These are phyloP conservation scores for Kwoniella europaea DNA, from an alignment of 768 basidiomycete species.

Conservation along the genomic window DNA sequence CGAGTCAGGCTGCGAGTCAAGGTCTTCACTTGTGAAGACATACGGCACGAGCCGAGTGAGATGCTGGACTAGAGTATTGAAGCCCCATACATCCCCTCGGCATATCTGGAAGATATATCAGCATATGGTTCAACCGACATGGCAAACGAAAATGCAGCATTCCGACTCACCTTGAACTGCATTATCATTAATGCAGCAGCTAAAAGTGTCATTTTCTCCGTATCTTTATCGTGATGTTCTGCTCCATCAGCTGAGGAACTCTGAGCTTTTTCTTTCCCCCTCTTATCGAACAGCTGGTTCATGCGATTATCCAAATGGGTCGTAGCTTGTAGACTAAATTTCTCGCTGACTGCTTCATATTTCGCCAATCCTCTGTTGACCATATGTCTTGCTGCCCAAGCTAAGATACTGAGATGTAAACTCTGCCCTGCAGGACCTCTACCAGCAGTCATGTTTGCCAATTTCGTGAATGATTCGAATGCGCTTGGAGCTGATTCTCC, in stretches of 20 bases:
- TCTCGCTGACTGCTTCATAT: constrained; percentile 40
- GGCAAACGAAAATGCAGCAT: background rate
- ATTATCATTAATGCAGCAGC: constrained; percentile 45
- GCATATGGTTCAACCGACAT: background rate
- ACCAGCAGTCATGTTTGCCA: constrained; percentile 25
- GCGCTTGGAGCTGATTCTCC: constrained; percentile 26
- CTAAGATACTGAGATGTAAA: constrained; percentile 41
- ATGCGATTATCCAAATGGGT: constrained; percentile 19
- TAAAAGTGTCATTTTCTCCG: constrained; percentile 41
- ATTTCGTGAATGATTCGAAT: constrained; percentile 35
- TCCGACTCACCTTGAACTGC: constrained; percentile 45
- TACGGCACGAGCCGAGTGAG: constrained; percentile 17
- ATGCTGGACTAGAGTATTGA: constrained; percentile 29
- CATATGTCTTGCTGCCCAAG: constrained; percentile 41
- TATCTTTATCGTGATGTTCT: constrained; percentile 14
- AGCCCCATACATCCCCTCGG: constrained; percentile 49
- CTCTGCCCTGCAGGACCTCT: constrained; percentile 26
- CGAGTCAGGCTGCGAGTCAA: constrained; percentile 21
- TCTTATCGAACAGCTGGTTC: constrained; percentile 14
- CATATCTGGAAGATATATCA: constrained; percentile 32
- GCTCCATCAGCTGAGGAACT: background rate
- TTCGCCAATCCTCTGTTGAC: constrained; percentile 35
- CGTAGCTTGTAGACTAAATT: constrained; percentile 30
- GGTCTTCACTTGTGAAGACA: constrained; percentile 27
- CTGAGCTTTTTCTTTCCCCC: background rate